Conservation (phyloP, 352 stramenopile species). For the Globisporangium echinulatum region DNA sequence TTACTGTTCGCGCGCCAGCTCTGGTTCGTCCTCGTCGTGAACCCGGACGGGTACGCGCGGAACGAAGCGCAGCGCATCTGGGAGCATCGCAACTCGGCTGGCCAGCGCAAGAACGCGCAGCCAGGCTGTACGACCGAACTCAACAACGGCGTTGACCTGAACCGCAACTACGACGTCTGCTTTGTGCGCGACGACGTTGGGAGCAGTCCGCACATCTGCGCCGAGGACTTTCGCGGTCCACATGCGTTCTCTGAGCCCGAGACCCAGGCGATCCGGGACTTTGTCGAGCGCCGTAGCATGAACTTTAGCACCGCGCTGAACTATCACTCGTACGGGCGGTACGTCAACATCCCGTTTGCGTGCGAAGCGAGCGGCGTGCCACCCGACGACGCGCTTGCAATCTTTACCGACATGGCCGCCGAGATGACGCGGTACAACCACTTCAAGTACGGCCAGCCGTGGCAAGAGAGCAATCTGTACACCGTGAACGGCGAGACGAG, state of each 20-base stretch:
- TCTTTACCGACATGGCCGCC: slow-evolving; percentile 46
- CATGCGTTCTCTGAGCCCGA: slow-evolving; percentile 77
- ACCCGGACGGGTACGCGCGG: slow-evolving; percentile 74
- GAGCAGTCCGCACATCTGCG: slow-evolving; percentile 58
- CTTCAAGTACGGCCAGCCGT: slow-evolving; percentile 72
- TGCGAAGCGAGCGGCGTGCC: slow-evolving; percentile 58
- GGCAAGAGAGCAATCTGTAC: slow-evolving; percentile 82
- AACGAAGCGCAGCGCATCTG: slow-evolving; percentile 65
- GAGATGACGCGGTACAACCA: slow-evolving; percentile 76
- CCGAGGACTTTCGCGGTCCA: slow-evolving; percentile 67
- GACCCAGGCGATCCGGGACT: slow-evolving; percentile 57
- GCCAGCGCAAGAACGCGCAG: slow-evolving; percentile 68
- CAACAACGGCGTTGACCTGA: slow-evolving; percentile 69
- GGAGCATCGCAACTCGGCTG: slow-evolving; percentile 24
- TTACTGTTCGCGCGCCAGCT: slow-evolving; percentile 64
- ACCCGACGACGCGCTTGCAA: slow-evolving; percentile 16
- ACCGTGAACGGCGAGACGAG: slow-evolving; percentile 84
- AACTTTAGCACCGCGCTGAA: slow-evolving; percentile 68
- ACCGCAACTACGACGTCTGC: slow-evolving; percentile 83
- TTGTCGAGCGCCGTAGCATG: slow-evolving; percentile 45
- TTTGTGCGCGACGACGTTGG: slow-evolving; percentile 55
- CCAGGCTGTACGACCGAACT: slow-evolving; percentile 22
- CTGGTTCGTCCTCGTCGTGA: slow-evolving; percentile 82
- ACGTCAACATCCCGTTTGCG: slow-evolving; percentile 80
- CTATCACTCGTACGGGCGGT: slow-evolving; percentile 82